Conservation (phyloP, 768 basidiomycete genomes). For the Mycena rosella region DNA sequence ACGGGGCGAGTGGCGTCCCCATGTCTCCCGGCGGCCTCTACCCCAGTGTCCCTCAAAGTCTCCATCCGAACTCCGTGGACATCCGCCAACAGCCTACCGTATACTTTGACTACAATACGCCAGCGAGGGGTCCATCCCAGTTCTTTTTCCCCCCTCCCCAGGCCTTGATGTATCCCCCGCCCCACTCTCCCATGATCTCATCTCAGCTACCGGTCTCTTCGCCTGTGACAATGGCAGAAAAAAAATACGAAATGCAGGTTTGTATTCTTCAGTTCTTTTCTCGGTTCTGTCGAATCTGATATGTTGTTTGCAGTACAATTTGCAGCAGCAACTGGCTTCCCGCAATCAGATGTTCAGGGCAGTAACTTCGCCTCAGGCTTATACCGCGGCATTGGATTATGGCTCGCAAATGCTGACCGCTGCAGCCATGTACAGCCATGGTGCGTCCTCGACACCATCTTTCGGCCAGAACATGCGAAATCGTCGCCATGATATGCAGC, state of each 20-base stretch:
- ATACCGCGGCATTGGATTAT: slow-evolving; percentile 62
- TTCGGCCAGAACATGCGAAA: slow-evolving; percentile 56
- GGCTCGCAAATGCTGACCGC: slow-evolving; percentile 58
- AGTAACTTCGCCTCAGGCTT: slow-evolving; percentile 60
- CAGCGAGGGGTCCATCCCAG: slow-evolving; percentile 65
- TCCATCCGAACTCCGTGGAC: slow-evolving; percentile 59
- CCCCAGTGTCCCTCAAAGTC: slow-evolving; percentile 51
- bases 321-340: slow-evolving; percentile 60
- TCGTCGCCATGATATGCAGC: slow-evolving; percentile 58
- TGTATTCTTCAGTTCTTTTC: slow-evolving; percentile 30
- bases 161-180: slow-evolving; percentile 69
- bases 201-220: slow-evolving; percentile 57
- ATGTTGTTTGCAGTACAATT: slow-evolving; percentile 50
- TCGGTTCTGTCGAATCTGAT: slow-evolving; percentile 30
- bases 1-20: slow-evolving; percentile 60
- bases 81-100: slow-evolving; percentile 62
- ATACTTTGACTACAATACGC: slow-evolving; percentile 70
- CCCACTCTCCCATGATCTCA: slow-evolving; percentile 67
- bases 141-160: slow-evolving; percentile 71
- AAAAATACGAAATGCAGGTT: slow-evolving; percentile 72
- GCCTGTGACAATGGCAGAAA: slow-evolving; percentile 59
- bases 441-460: slow-evolving; percentile 48
- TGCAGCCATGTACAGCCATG: slow-evolving; percentile 60
- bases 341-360: slow-evolving; percentile 60
- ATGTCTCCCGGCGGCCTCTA: slow-evolving; percentile 62